phyloP scores from a whole-genome alignment of 208 protist genomes.

The Trypanosoma lewisi region DNA sequence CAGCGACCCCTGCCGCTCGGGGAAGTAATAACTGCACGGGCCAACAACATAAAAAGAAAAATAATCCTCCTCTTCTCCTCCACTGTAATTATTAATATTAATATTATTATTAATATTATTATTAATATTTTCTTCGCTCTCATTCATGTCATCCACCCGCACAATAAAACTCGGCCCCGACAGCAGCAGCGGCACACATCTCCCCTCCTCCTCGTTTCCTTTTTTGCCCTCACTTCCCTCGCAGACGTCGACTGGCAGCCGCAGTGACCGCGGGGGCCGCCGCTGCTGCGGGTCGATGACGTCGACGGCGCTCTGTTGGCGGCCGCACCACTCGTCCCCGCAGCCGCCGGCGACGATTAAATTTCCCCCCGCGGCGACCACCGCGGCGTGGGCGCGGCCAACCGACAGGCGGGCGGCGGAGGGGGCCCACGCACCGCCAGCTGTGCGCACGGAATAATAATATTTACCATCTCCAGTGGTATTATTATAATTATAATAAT shows the following conservation, averaged over 20 bases:
- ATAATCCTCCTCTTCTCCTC: neutral
- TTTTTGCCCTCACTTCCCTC: no score
- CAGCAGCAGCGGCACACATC: neutral
- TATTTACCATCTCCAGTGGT: neutral
- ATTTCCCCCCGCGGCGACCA: constrained; percentile 7
- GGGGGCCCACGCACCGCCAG: neutral
- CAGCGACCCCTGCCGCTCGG: neutral
- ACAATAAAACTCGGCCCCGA: constrained; percentile 14
- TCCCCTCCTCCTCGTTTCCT: no score
- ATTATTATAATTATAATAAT: no score
- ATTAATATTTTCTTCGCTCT: no score
- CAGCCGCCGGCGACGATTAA: constrained; percentile 25
- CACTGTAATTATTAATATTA: neutral
- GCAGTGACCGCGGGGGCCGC: neutral
- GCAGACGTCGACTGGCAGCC: constrained; percentile 16
- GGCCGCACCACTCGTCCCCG: neutral
- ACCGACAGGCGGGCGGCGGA: neutral
- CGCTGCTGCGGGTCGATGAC: constrained; percentile 12
- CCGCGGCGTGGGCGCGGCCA: constrained; percentile 15
- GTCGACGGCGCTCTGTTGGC: constrained; percentile 11
- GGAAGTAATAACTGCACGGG: constrained; percentile 24
- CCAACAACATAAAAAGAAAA: constrained; percentile 24
- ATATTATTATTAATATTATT: neutral
- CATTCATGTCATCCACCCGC: constrained; percentile 16
- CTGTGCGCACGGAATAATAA: constrained; percentile 3